Conservation (phyloP, 2,329 filamentous ascomycete species). For the Didymella exigua region DNA sequence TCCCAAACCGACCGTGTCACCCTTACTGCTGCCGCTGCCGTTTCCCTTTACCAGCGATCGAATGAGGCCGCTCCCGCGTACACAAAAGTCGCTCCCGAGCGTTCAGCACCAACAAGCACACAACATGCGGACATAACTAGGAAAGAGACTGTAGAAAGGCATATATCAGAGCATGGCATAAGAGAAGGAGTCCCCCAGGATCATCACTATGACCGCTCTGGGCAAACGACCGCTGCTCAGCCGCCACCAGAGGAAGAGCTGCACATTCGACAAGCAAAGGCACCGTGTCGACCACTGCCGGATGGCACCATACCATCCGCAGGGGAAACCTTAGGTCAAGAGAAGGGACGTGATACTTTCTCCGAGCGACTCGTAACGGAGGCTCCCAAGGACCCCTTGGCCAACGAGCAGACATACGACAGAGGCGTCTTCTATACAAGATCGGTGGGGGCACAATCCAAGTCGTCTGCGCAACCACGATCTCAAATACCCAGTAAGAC, state of each 20-base stretch:
- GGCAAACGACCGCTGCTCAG: constrained; percentile 49
- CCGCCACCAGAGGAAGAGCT: constrained; percentile 49
- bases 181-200: constrained; percentile 56
- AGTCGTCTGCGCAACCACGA: constrained; percentile 59
- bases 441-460: constrained; percentile 53
- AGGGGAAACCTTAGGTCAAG: constrained; percentile 39
- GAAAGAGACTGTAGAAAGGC: constrained; percentile 36
- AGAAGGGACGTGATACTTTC: constrained; percentile 44
- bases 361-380: constrained; percentile 41
- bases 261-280: constrained; percentile 54
- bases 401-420: constrained; percentile 48
- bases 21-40: constrained; percentile 65
- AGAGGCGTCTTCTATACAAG: constrained; percentile 63
- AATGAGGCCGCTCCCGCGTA: constrained; percentile 55
- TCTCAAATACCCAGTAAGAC: constrained; percentile 61
- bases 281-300: constrained; percentile 52
- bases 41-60: constrained; percentile 63
- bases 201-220: constrained; percentile 56
- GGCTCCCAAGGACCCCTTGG: constrained; percentile 45
- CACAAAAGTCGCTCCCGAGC: constrained; percentile 30
- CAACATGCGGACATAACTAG: constrained; percentile 37
- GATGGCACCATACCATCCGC: constrained; percentile 58
- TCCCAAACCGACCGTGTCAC: constrained; percentile 66
- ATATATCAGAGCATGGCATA: constrained; percentile 19
- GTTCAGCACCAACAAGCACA: constrained; percentile 24